Base-by-base conservation (phyloP, 164 flowering plant species). In the grape (Vitis vinifera) region DNA sequence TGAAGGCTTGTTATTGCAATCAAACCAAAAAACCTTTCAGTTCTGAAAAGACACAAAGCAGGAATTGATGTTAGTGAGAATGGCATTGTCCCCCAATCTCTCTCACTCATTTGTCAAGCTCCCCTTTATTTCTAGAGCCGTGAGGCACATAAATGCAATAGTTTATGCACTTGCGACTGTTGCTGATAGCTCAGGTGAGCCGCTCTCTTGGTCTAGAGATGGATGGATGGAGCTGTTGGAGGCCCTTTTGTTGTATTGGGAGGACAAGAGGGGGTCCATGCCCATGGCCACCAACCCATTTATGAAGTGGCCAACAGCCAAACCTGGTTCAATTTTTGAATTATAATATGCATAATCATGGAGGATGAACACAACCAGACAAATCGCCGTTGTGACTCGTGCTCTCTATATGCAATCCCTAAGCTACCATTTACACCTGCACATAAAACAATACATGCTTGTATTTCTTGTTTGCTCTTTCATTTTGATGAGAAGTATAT, bases 261-360 rank as follows among this genome's bases (percentile, higher is more conserved):
- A 72, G 59, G 70, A 66, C 70, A 51, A 60, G 48, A 29, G 16
- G 71, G 68, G 71, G 71, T 55, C 71, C 68, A 57, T 63, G 47
- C 11, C 31, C 68, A 51, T 27, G 19, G 3, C 63, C 67, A n/a
- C 62, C 72, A 27, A 51, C 58, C 71, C 72, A 59, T 62, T 56
- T 48, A 60, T 30, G 1, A 59, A 84, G 85, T 84, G 85, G 79
- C 78, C 77, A 84, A 75, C 87, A 82, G 63, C 80, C 75, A 59
- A 61, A 63, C 74, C 68, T 60, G 73, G 70, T 66, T 56, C 15
- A 68, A 66, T 59, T 68, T 55, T 60, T 9, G 64, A 60, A 66
- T 58, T 63, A 68, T 56, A 59, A 64, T 74, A 71, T 16, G 56
- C 5, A 48, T 23, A 58, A 61, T 57, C 16, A 65, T 71, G 59